A percentile compares a stretch with the other conserved stretches of the same genome.
These are phyloP conservation scores for Ambrosiella beaveri DNA, from an alignment of 2,329 filamentous ascomycete genomes.

Conservation along the genomic window DNA sequence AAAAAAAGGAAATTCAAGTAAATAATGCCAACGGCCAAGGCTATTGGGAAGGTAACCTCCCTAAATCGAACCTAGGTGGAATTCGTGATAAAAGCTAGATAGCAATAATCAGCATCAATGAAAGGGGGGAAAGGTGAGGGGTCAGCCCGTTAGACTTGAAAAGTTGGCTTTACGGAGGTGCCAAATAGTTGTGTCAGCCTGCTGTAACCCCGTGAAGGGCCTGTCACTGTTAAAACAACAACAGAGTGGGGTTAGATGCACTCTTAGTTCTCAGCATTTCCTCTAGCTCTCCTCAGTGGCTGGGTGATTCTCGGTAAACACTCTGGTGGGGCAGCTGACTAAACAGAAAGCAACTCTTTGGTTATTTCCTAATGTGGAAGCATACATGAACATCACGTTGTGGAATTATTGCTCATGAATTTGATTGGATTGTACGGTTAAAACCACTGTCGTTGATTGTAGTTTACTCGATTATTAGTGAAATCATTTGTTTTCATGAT, in stretches of 20 bases:
- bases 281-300: not conserved
- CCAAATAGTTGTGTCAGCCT: not conserved
- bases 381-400: not conserved
- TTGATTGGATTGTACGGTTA: too few species aligned
- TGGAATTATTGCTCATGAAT: not conserved
- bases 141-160: not conserved
- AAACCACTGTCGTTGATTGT: too few species aligned
- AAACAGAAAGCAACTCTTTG: not conserved
- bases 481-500: too few species aligned
- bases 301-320: not conserved
- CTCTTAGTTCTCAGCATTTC: not conserved
- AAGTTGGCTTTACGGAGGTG: not conserved
- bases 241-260: not conserved
- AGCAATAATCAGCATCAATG: not conserved
- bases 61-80: not conserved
- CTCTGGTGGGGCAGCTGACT: not conserved
- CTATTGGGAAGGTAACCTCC: not conserved
- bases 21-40: not conserved
- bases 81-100: not conserved
- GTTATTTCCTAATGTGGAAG: not conserved
- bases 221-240: not conserved
- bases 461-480: too few species aligned
- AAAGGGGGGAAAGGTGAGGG: conserved; percentile 1
- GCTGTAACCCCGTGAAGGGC: not conserved
- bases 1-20: not conserved